Base-by-base conservation (phyloP, 169 alveolate genomes). In the Eimeria necatrix region DNA sequence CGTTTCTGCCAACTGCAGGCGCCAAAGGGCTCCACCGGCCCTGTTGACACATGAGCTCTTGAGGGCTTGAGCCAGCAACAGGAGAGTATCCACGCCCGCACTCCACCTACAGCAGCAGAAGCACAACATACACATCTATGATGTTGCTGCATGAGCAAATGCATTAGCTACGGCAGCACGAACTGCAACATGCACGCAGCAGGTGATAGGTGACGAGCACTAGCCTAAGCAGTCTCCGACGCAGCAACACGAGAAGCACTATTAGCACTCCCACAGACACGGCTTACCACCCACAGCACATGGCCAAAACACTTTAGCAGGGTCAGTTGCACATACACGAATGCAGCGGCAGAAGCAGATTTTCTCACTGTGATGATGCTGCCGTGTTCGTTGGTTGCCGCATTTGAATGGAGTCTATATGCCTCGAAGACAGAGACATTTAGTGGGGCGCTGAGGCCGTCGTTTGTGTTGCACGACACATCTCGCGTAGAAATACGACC, bases 401-500 rank as follows among this genome's bases (percentile, higher is more conserved):
- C 8, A 3, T 48, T 85, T 10, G 76, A 85, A 61, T 64, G 86
- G 48, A 91, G 73, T 18, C 84, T 56, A 83, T 91, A 91, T 41
- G 91, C 95, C 56, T 91, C 95, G 59, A 53, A 91, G 90, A 91
- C 91, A 16, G 95, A 91, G 56, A 81, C 52, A 53, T 81, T 81
- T 3, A 26, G 70, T 14, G 90, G 90, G 9, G 90, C 90, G 73
- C 90, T 81, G 6, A 81, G 90, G 51, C 90, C 90, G n/a, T 53
- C 73, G 32, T 81, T 81, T 22, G 90, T 81, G 73, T 51, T 81
- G 90, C 90, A 81, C 73, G 90, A 10, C 20, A 81, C 90, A 24
- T 81, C 90, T 3, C 73, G 48, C 7, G 90, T 48, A n/a, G 26
- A 24, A 22, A 81, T n/a, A 5, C 73, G 68, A 46, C 90, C 90